A percentile compares a stretch with the other conserved stretches of the same genome.
Conservation (phyloP, 2,329 filamentous ascomycete genomes). For the Dactylellina leptospora region DNA sequence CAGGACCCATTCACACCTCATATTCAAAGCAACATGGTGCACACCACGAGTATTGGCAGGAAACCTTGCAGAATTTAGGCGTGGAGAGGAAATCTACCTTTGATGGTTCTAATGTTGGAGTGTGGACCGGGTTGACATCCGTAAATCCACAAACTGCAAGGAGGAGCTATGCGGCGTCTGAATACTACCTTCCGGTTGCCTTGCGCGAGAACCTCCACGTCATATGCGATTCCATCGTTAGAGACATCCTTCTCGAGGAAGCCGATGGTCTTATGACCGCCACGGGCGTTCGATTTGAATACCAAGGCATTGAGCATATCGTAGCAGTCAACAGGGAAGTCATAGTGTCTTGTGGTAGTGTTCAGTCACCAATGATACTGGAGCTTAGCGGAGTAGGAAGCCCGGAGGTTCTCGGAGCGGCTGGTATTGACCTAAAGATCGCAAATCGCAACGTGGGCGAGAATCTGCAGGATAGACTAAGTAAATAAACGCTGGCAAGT, state of each 20-base stretch:
- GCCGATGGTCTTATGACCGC: slow-evolving; percentile 57
- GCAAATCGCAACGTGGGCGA: slow-evolving; percentile 63
- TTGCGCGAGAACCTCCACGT: slow-evolving; percentile 63
- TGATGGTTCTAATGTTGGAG: slow-evolving; percentile 61
- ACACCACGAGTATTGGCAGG: slow-evolving; percentile 64
- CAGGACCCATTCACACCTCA: slow-evolving; percentile 36
- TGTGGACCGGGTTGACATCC: slow-evolving; percentile 60
- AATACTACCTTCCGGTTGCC: slow-evolving; percentile 61
- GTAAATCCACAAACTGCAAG: slow-evolving; percentile 59
- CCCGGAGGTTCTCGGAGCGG: slow-evolving; percentile 61
- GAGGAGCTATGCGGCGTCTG: slow-evolving; percentile 62
- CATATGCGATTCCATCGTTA: slow-evolving; percentile 63
- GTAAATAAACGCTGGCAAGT: no score
- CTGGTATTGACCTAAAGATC: slow-evolving; percentile 63
- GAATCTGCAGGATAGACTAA: slow-evolving; percentile 63
- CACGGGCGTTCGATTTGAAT: slow-evolving; percentile 62
- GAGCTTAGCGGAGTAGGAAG: slow-evolving; percentile 71
- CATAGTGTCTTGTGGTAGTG: slow-evolving; percentile 68
- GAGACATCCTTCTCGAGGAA: slow-evolving; percentile 63
- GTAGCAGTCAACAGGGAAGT: slow-evolving; percentile 63
- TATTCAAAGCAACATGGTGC: slow-evolving; percentile 60
- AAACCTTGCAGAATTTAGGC: slow-evolving; percentile 60
- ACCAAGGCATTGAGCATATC: slow-evolving; percentile 57
- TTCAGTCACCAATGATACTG: slow-evolving; percentile 68
- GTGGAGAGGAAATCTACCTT: slow-evolving; percentile 60